phyloP scores from a whole-genome alignment of 2,329 filamentous ascomycete species.

The Stemphylium lycopersici region DNA sequence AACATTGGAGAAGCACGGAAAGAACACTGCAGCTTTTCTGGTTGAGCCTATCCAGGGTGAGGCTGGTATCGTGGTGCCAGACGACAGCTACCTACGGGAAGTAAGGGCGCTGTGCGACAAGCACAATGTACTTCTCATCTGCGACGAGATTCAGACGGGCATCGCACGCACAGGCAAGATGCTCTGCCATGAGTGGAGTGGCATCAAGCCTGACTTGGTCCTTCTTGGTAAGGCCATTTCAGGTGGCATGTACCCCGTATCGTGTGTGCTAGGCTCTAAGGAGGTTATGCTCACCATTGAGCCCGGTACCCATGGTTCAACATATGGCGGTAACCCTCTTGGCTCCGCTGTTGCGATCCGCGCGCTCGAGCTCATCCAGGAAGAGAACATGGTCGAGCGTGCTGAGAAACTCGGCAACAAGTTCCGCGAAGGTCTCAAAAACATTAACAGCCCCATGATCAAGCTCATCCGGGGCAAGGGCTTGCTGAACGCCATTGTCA shows the following conservation, averaged over 20 bases:
- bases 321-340: constrained; percentile 96
- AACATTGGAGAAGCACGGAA: constrained; percentile 78
- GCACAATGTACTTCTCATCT: constrained; percentile 94
- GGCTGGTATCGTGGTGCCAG: constrained; percentile 93
- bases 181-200: constrained; percentile 92
- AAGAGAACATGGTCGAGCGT: constrained; percentile 84
- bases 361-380: constrained; percentile 89
- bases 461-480: constrained; percentile 87
- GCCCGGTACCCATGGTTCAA: constrained; percentile 95
- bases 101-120: constrained; percentile 88
- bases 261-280: constrained; percentile 83
- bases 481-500: constrained; percentile 92
- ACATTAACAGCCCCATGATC: constrained; percentile 81
- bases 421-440: constrained; percentile 79
- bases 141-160: constrained; percentile 97
- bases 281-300: constrained; percentile 96
- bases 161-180: constrained; percentile 94
- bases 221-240: constrained; percentile 97
- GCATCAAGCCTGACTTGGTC: constrained; percentile 93
- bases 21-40: constrained; percentile 88
- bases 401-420: constrained; percentile 80
- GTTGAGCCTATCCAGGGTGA: constrained; percentile 98
- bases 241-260: constrained; percentile 99
- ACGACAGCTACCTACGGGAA: constrained; percentile 82
- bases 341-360: constrained; percentile 95